These are phyloP conservation scores for Schoenoplectus tabernaemontani DNA, from an alignment of 202 grass and related monocot genomes.

Conservation along the genomic window DNA sequence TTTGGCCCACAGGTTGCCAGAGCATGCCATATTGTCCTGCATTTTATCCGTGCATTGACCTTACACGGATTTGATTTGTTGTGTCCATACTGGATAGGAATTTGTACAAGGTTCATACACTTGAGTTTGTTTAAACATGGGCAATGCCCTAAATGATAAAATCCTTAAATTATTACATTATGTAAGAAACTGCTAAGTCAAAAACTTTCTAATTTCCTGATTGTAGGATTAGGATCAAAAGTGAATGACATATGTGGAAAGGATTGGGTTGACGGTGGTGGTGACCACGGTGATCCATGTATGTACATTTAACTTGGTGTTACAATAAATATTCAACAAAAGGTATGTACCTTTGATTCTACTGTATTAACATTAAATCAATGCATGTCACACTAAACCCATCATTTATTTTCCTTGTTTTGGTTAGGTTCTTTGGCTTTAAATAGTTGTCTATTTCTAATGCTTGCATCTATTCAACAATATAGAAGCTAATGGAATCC, in stretches of 20 bases:
- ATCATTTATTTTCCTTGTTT: neutral
- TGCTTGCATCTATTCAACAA: neutral
- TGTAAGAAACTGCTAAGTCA: neutral
- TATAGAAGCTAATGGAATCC: neutral
- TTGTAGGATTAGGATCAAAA: conserved; percentile 69
- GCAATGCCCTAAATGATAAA: too few relatives aligned
- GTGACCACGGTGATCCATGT: conserved; percentile 93
- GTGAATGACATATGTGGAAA: conserved; percentile 71
- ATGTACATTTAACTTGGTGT: neutral
- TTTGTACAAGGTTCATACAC: neutral
- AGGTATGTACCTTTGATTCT: neutral
- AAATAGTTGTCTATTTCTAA: neutral
- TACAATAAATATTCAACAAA: neutral
- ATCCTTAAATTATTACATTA: neutral
- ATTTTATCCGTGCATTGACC: neutral
- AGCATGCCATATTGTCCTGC: neutral
- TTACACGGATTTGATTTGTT: neutral
- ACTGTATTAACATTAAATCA: neutral
- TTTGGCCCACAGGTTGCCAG: neutral
- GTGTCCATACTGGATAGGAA: neutral
- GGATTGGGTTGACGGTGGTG: conserved; percentile 66
- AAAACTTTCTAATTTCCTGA: conserved; percentile 5
- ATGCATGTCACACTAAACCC: neutral
- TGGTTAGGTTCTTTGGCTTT: neutral
- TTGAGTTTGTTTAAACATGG: neutral